Conservation (phyloP, 192 early-diverging fungal genomes). For the Gigaspora rosea region DNA sequence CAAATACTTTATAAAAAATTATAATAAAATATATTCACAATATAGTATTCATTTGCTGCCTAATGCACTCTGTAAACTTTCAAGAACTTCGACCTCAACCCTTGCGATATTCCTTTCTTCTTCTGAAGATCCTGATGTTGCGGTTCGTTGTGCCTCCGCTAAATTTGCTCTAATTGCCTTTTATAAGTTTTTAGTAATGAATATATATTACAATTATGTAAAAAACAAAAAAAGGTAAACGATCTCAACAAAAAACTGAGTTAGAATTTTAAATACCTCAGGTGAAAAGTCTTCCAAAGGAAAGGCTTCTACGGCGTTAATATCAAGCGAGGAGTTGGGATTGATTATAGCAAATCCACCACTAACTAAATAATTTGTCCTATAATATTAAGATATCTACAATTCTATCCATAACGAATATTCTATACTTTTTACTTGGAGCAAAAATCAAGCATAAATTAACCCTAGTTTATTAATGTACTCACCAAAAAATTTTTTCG, state of each 20-base stretch:
- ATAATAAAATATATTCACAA: no score
- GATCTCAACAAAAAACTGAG: background rate
- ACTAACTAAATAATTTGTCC: constrained; percentile 57
- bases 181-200: background rate
- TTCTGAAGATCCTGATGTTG: constrained; percentile 66
- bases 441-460: no score
- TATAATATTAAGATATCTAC: background rate
- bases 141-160: constrained; percentile 78
- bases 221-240: background rate
- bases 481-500: constrained; percentile 93
- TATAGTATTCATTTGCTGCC: no score
- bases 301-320: constrained; percentile 95
- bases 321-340: constrained; percentile 93
- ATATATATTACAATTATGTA: background rate
- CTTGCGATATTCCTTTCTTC: constrained; percentile 78
- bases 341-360: constrained; percentile 98
- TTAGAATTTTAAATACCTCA: constrained; percentile 53
- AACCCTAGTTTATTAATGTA: background rate
- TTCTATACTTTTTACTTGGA: no score
- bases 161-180: constrained; percentile 71
- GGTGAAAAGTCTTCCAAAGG: constrained; percentile 83
- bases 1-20: no score
- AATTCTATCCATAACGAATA: background rate
- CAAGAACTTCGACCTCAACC: constrained; percentile 87
- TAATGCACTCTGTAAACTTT: constrained; percentile 80